These are phyloP conservation scores for Draba incana DNA, from an alignment of 345 rosid genomes.

Conservation along the genomic window DNA sequence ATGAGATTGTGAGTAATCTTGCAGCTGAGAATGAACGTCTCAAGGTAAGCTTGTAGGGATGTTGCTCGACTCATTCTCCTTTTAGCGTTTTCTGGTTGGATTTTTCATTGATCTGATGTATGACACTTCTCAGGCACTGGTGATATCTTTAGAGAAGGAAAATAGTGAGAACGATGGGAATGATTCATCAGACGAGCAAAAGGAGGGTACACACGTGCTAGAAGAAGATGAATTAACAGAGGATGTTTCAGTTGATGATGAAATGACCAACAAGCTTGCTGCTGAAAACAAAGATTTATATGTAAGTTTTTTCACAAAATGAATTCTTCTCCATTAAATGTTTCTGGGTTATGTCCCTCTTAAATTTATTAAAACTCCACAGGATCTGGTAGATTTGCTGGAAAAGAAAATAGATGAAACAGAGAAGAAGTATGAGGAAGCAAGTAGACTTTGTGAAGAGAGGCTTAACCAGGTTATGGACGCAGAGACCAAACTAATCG, in stretches of 20 bases:
- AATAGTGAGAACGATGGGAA: conserved; percentile 66
- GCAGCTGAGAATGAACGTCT: conserved; percentile 84
- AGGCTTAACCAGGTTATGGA: conserved; percentile 75
- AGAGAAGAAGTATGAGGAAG: conserved; percentile 82
- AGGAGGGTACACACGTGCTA: conserved; percentile 25
- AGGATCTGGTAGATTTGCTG: conserved; percentile 67
- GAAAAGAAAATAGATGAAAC: conserved; percentile 80
- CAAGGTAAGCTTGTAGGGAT: conserved; percentile 50
- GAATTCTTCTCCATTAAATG: not conserved
- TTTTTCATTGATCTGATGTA: conserved; percentile 25
- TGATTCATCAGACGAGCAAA: conserved; percentile 38
- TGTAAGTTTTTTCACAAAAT: conserved; percentile 45
- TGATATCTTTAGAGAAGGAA: conserved; percentile 68
- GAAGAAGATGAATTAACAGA: conserved; percentile 26
- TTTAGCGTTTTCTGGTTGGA: conserved; percentile 10
- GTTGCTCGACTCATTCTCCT: not conserved
- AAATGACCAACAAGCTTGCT: conserved; percentile 59
- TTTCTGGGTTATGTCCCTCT: conserved; percentile 22
- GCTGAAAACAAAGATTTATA: conserved; percentile 84
- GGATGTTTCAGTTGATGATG: conserved; percentile 48
- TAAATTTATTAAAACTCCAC: conserved; percentile 28
- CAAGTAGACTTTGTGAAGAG: conserved; percentile 73
- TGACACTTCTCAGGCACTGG: conserved; percentile 54
- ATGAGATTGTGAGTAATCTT: conserved; percentile 63
- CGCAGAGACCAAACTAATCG: conserved; percentile 80